Base-by-base conservation (phyloP, 2,329 filamentous ascomycete species). In the Pseudopithomyces chartarum region DNA sequence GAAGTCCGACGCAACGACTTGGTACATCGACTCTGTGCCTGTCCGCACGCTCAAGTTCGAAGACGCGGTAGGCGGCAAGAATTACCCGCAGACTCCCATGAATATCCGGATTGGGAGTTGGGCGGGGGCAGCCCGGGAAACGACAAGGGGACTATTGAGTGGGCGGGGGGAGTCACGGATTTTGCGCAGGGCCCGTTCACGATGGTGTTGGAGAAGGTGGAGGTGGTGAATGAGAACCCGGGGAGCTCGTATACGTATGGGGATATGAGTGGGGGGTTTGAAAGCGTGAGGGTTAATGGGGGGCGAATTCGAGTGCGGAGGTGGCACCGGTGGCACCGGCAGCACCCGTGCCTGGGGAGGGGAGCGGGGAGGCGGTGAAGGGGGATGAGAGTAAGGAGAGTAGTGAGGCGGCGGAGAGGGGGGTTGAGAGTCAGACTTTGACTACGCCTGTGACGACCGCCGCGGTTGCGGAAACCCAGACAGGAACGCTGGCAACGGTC, bases 21-120 rank as follows among this genome's bases (percentile, higher is more conserved):
- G 85, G 82, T 84, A 81, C 66, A 85, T 94, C 51, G 90, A 95
- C 65, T 86, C 85, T 58, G 76, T 76, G 1, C 80, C 84, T 3
- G 81, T 90, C 50, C 85, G 90, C 55, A 86, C 83, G 0, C 79
- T 90, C 10, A 66, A 79, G 1, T 83, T 85, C 51, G 76, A 76
- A 17, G 84, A 88, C 44, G 67, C 78, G 44, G 73, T 81, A 32
- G 81, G 81, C 59, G 85, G 85, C 3, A 69, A 81, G 42, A 82
- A 84, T 65, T 92, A 86, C 70, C 90, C 90, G 0, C 90, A 93
- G 73, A 92, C 90, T 0, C 90, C 90, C 1, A 88, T 89, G 87
- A 84, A 85, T 32, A 56, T 74, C 42, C 64, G 65, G 36, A 66
- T 80, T 29, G 77, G 78, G 43, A 77, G 71, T 65, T 80, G 78